Conservation (phyloP, 768 basidiomycete species). For the Cystofilobasidium ferigula region DNA sequence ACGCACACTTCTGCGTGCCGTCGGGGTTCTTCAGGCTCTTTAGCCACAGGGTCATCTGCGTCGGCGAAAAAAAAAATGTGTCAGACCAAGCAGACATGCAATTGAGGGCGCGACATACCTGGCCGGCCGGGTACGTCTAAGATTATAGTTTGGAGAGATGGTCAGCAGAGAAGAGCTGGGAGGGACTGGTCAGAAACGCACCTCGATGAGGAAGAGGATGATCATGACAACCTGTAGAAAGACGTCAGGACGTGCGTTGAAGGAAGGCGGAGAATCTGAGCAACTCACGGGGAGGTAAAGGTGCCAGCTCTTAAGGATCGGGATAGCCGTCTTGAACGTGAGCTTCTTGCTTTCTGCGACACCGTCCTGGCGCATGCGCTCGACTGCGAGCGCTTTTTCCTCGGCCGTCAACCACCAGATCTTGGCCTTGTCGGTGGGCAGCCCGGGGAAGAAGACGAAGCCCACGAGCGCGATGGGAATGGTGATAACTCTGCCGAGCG, state of each 20-base stretch:
- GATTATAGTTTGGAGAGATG: too few relatives aligned
- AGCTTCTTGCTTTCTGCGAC: conserved; percentile 18
- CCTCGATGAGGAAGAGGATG: conserved; percentile 16
- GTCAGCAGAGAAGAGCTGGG: too few relatives aligned
- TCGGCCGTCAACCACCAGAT: conserved; percentile 21
- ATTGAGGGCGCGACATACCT: too few relatives aligned
- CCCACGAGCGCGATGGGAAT: conserved; percentile 12
- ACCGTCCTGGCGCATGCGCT: conserved; percentile 13
- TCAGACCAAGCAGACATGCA: not conserved
- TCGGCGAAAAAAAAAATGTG: not conserved
- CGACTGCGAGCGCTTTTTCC: conserved; percentile 5
- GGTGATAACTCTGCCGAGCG: not conserved
- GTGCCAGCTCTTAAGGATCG: conserved; percentile 8
- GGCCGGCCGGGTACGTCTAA: conserved; percentile 19
- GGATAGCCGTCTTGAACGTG: conserved; percentile 5
- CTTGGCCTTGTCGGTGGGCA: conserved; percentile 1
- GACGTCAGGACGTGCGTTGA: not conserved
- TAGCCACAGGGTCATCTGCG: conserved; percentile 22
- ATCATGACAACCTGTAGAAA: conserved; percentile 10
- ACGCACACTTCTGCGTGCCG: not conserved
- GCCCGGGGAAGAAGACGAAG: conserved; percentile 19
- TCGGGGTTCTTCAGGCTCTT: conserved; percentile 13
- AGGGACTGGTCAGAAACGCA: too few relatives aligned
- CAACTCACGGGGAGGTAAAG: not conserved
- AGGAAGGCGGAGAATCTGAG: not conserved